These are phyloP conservation scores for Colletotrichum coccodes DNA, from an alignment of 2,329 filamentous ascomycete genomes.

Conservation along the genomic window DNA sequence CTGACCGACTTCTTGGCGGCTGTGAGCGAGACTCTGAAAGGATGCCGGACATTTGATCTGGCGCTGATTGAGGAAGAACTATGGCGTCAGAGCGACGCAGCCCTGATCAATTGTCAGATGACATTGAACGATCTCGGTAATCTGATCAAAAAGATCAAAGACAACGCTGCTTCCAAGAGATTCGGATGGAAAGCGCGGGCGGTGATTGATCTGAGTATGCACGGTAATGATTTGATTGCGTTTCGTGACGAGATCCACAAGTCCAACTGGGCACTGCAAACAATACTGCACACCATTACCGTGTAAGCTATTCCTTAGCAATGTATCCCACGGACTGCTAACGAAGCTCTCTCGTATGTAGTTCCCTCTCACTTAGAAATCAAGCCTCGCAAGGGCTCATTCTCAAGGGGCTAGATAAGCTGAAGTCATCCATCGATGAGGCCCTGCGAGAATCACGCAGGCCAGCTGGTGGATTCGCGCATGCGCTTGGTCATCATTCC, in stretches of 20 bases:
- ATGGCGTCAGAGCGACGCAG: constrained; percentile 37
- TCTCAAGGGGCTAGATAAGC: constrained; percentile 32
- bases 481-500: neutral
- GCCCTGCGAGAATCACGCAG: constrained; percentile 34
- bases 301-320: constrained; percentile 30
- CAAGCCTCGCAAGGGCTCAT: constrained; percentile 34
- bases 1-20: constrained; percentile 36
- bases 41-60: constrained; percentile 35
- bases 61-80: constrained; percentile 35
- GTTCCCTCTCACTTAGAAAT: constrained; percentile 34
- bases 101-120: constrained; percentile 35
- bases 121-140: constrained; percentile 34
- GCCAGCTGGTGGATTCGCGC: constrained; percentile 22
- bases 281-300: constrained; percentile 39
- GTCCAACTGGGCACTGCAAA: constrained; percentile 40
- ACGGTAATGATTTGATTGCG: constrained; percentile 32
- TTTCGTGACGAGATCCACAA: constrained; percentile 40
- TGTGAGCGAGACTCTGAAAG: constrained; percentile 35
- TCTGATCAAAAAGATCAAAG: constrained; percentile 35
- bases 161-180: neutral
- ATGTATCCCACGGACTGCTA: too few relatives aligned
- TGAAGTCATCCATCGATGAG: constrained; percentile 36
- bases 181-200: constrained; percentile 26
- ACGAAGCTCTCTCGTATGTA: neutral
- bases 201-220: constrained; percentile 32